These are phyloP conservation scores for Chlamydomonas sp. DNA, from an alignment of 139 green algal species.

Conservation along the genomic window DNA sequence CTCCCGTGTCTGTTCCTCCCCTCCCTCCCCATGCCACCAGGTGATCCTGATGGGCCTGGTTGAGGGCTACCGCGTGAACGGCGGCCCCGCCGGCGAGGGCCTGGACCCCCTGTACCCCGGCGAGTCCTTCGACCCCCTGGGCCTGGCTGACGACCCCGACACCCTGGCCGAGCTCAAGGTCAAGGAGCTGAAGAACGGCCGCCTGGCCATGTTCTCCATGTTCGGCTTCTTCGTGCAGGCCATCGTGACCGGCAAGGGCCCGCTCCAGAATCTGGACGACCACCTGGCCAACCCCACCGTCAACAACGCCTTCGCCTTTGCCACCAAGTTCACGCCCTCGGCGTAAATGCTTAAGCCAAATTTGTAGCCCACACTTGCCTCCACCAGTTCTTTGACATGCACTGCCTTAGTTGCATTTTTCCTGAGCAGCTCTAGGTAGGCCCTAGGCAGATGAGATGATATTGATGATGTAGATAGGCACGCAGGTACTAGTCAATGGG, in stretches of 20 bases:
- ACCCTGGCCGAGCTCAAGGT: constrained; percentile 90
- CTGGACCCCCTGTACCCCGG: constrained; percentile 92
- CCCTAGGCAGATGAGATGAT: no score
- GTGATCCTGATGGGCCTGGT: no score
- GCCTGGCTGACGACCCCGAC: constrained; percentile 94
- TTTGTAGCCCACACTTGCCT: background rate
- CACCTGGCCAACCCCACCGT: constrained; percentile 67
- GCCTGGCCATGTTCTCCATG: no score
- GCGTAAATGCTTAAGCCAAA: constrained; percentile 19
- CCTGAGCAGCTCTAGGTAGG: no score
- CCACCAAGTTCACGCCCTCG: constrained; percentile 61
- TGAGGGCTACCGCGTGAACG: no score
- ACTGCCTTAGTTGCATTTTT: background rate
- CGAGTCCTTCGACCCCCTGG: constrained; percentile 94
- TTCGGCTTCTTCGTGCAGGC: no score
- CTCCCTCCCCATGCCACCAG: no score
- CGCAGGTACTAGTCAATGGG: no score
- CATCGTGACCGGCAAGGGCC: constrained; percentile 70
- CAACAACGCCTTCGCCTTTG: constrained; percentile 69
- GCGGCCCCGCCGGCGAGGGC: no score
- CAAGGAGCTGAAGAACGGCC: constrained; percentile 96
- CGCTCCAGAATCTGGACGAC: constrained; percentile 69
- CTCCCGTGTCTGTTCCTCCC: no score
- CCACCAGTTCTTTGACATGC: background rate
- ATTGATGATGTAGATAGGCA: no score